Percentiles rank a stretch among this genome's conserved stretches.
Evolutionary conservation across 345 rosid species (phyloP).

Genomic region (Rhodomyrtus tomentosa): DNA sequence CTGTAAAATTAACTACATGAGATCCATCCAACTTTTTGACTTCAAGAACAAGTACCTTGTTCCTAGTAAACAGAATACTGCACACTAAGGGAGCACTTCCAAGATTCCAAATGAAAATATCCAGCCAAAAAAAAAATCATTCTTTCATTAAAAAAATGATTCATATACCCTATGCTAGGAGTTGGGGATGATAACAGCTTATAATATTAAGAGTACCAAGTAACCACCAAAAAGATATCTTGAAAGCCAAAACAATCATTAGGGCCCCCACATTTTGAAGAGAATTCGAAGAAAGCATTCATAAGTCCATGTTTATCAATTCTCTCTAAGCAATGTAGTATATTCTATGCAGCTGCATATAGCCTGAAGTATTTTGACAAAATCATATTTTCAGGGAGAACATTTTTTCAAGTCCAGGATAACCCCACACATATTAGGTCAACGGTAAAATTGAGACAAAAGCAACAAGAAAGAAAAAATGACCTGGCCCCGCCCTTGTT

Average conservation of each 20-base stretch:
- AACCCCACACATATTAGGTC: neutral
- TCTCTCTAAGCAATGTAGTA: neutral
- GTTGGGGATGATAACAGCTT: neutral
- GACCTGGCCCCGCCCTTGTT: constrained; percentile 94
- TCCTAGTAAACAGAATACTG: neutral
- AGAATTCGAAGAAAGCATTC: neutral
- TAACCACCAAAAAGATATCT: neutral
- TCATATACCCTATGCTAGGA: neutral
- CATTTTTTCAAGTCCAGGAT: neutral
- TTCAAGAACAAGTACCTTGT: neutral
- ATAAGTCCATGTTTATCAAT: neutral
- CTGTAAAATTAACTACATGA: constrained; percentile 17
- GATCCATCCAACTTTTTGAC: neutral
- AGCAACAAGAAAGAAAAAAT: constrained; percentile 1
- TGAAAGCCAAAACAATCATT: neutral
- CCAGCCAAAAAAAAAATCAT: neutral
- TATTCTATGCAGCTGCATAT: neutral
- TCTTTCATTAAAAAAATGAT: neutral
- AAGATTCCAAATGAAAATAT: neutral
- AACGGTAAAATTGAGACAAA: neutral
- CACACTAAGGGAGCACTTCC: neutral
- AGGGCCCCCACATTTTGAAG: neutral
- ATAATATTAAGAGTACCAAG: neutral
- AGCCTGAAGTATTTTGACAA: neutral
- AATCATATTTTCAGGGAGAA: neutral